Base-by-base conservation (phyloP, 2,329 filamentous ascomycete genomes). In the Cladorrhinum sp. region DNA sequence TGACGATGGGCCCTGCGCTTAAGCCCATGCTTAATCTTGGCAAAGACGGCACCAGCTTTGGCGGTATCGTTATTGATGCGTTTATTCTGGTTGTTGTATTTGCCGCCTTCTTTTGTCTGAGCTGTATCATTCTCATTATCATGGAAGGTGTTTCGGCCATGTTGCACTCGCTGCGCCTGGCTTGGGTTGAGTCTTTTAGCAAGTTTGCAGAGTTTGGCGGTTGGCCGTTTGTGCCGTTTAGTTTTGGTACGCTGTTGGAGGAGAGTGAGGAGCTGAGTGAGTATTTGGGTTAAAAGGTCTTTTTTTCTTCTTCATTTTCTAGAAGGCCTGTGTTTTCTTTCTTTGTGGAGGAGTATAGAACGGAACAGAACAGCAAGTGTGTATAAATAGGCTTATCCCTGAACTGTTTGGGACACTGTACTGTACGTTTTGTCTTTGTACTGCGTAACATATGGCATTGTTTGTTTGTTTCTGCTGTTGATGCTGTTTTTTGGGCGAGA, bases 71-170 rank as follows among this genome's bases (percentile, higher is more conserved):
- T 52, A 63, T 84, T 0, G 93, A 93, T 59, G 86, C 94, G 54
- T 82, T 96, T 69, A 87, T 90, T 79, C 86, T 94, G 68, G 90
- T 98, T 53, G 75, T 90, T 55, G 86, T 88, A 53, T 98, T 98
- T 79, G 89, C 85, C 72, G 79, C 93, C 68, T 99, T 95, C 92
- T 97, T 99, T 76, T 85, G 87, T 70, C 84, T 98, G n/a, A 82
- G 80, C 63, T 70, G 73, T 58, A 71, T 75, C 65, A 83, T 97
- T 66, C 80, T 97, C 61, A 94, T 95, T 68, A 86, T 95, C 69
- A 97, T 97, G 93, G 93, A 97, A 75, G 93, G 93, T 66, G 96
- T 94, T 30, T 94, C 90, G 76, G 93, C 93, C 70, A 97, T 97
- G 93, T 71, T 73, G 55, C 69, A 71, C 67, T 91, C 88, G 63